These are phyloP conservation scores for Eucalyptus sp. DNA, from an alignment of 345 rosid genomes.

Conservation along the genomic window DNA sequence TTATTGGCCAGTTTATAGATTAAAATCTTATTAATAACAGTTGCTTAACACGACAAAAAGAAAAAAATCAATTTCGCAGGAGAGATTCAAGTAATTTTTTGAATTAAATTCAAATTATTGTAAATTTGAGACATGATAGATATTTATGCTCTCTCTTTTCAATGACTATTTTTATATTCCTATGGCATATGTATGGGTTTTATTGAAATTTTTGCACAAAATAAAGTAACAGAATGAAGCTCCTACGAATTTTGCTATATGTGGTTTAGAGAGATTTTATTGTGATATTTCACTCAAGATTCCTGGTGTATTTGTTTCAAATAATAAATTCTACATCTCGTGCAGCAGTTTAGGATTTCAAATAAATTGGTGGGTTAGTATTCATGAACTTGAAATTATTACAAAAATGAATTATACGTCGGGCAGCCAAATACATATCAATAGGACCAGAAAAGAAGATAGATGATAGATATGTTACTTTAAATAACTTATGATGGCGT, in stretches of 20 bases:
- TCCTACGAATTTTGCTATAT: background rate
- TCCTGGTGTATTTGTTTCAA: background rate
- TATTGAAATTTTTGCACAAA: background rate
- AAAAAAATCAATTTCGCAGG: background rate
- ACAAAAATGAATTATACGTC: background rate
- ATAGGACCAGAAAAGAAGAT: background rate
- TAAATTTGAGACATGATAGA: background rate
- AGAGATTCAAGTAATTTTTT: background rate
- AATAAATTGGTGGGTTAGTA: background rate
- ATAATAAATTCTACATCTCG: background rate
- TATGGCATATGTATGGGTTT: background rate
- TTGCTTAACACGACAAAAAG: background rate
- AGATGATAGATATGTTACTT: background rate
- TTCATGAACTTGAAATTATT: background rate
- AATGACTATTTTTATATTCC: background rate
- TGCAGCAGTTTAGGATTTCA: background rate
- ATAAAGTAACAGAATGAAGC: background rate
- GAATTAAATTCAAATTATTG: background rate
- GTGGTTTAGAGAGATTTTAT: background rate
- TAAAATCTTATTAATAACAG: background rate
- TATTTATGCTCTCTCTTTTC: background rate
- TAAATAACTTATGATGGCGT: background rate
- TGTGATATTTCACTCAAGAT: background rate
- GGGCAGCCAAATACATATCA: background rate
- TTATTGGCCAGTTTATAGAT: background rate